phyloP scores from a whole-genome alignment of 202 grass and related monocot genomes.

The Elaeis oleifera region DNA sequence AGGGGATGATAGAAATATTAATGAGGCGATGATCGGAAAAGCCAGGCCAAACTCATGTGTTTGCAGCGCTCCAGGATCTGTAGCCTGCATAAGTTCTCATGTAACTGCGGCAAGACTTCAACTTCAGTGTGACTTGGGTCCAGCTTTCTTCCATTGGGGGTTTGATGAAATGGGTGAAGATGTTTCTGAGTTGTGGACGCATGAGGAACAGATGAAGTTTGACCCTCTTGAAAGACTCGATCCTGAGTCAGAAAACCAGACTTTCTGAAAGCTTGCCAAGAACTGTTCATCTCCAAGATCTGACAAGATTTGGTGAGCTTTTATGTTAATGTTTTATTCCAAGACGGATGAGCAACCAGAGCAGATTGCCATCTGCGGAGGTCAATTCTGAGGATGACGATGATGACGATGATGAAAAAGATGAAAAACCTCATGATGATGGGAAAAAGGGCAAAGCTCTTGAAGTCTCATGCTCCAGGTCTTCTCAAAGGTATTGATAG shows the following conservation, averaged over 20 bases:
- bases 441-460: conserved; percentile 5
- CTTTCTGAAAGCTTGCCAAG: conserved; percentile 31
- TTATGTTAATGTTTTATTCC: conserved; percentile 47
- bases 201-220: conserved; percentile 29
- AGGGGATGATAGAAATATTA: conserved; percentile 4
- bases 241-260: conserved; percentile 23
- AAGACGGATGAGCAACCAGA: conserved; percentile 31
- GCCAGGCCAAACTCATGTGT: conserved; percentile 17
- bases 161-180: conserved; percentile 39
- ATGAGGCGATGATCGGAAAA: conserved; percentile 13
- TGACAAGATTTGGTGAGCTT: conserved; percentile 16
- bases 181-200: conserved; percentile 29
- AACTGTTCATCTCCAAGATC: conserved; percentile 17
- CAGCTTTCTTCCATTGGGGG: conserved; percentile 31
- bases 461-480: conserved; percentile 31
- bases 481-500: conserved; percentile 32
- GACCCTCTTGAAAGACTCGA: conserved; percentile 21
- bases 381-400: conserved; percentile 2
- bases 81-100: conserved; percentile 26
- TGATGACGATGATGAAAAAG: conserved; percentile 16
- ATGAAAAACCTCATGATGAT: conserved; percentile 13
- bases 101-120: conserved; percentile 16
- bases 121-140: conserved; percentile 27
- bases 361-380: conserved; percentile 23
- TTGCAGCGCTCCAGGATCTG: conserved; percentile 38